phyloP scores from a whole-genome alignment of 2,329 filamentous ascomycete species.

The Claviceps arundinis region DNA sequence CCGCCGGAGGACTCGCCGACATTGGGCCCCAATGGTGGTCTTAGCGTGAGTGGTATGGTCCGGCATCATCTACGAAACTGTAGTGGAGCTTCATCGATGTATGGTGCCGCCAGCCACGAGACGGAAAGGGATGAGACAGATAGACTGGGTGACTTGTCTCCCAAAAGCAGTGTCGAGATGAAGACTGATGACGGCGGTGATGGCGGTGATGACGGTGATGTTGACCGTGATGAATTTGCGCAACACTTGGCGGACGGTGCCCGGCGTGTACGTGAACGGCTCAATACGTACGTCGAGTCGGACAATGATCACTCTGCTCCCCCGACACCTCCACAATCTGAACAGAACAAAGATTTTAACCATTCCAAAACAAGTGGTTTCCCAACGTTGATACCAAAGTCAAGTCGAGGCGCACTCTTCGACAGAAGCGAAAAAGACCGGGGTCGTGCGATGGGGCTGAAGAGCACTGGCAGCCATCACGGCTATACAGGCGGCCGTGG shows the following conservation, averaged over 20 bases:
- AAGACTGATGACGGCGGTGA: conserved; percentile 26
- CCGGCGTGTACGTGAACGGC: conserved; percentile 56
- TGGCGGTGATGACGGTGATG: conserved; percentile 28
- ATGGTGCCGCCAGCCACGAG: conserved; percentile 33
- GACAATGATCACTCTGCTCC: conserved; percentile 31
- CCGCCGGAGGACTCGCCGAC: conserved; percentile 59
- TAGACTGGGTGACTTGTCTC: not conserved
- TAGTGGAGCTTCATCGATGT: conserved; percentile 72
- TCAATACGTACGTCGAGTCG: conserved; percentile 55
- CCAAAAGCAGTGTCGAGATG: not conserved
- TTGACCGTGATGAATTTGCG: conserved; percentile 57
- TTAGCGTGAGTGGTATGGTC: conserved; percentile 76
- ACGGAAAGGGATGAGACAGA: conserved; percentile 6
- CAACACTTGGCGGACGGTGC: conserved; percentile 59
- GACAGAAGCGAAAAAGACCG: conserved; percentile 28
- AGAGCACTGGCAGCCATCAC: conserved; percentile 44
- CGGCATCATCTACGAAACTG: conserved; percentile 70
- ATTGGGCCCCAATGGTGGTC: conserved; percentile 51
- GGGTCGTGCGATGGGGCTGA: conserved; percentile 41
- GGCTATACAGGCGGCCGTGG: conserved; percentile 24
- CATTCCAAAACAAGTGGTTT: conserved; percentile 40
- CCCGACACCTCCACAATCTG: conserved; percentile 19
- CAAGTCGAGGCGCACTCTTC: conserved; percentile 52
- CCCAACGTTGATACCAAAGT: conserved; percentile 51
- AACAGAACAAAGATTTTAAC: conserved; percentile 19